phyloP scores from a whole-genome alignment of 768 basidiomycete species.

The Hypholoma fasciculare region DNA sequence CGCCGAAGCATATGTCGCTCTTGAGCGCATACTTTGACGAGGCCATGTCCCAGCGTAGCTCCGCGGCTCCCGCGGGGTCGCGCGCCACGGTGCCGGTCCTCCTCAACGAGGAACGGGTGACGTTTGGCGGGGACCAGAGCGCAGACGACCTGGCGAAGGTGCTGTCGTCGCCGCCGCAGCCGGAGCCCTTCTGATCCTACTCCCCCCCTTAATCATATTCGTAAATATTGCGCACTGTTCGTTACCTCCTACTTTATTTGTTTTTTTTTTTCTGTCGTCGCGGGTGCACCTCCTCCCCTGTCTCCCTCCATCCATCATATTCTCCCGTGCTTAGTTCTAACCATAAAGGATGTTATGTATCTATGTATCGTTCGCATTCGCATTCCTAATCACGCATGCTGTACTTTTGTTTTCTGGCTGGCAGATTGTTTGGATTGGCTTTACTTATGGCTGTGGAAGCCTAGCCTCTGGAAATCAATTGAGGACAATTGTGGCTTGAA shows the following conservation, averaged over 20 bases:
- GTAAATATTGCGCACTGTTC: not conserved
- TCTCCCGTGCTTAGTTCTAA: not conserved
- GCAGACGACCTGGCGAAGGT: constrained; percentile 22
- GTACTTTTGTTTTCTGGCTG: not conserved
- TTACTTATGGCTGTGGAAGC: no score
- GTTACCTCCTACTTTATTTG: constrained; percentile 3
- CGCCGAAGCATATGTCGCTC: constrained; percentile 35
- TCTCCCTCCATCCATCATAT: not conserved
- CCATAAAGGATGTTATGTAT: constrained; percentile 5
- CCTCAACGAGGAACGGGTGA: constrained; percentile 17
- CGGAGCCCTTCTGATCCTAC: constrained; percentile 1
- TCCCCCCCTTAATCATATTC: not conserved
- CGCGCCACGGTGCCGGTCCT: not conserved
- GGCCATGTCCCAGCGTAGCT: constrained; percentile 12
- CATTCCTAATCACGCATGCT: not conserved
- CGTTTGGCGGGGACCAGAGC: constrained; percentile 23
- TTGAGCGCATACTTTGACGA: constrained; percentile 45
- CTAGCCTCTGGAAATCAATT: no score
- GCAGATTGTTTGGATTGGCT: no score
- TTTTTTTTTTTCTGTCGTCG: constrained; percentile 7
- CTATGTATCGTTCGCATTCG: constrained; percentile 1
- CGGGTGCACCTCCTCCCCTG: constrained; percentile 4
- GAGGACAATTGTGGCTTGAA: no score
- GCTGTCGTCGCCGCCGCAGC: constrained; percentile 6
- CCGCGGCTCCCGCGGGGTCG: not conserved